These are phyloP conservation scores for Trichoderma sp. DNA, from an alignment of 2,329 filamentous ascomycete genomes.

Conservation along the genomic window DNA sequence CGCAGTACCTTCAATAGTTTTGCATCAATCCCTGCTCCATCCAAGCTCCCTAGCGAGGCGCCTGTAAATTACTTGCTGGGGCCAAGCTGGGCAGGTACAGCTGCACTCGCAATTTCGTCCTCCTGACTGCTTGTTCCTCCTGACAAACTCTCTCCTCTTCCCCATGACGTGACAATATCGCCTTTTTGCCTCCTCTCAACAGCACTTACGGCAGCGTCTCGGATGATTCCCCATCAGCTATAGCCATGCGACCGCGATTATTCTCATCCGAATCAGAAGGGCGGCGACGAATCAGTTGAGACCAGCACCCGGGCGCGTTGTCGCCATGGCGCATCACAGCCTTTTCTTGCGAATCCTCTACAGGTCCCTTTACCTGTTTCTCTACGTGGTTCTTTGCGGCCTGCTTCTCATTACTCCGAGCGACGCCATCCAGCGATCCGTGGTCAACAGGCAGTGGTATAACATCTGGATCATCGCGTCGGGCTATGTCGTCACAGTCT, in stretches of 20 bases:
- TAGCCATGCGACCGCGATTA: slow-evolving; percentile 30
- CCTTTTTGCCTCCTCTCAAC: background rate
- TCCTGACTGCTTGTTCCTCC: background rate
- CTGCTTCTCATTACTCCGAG: slow-evolving; percentile 77
- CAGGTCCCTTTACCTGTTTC: slow-evolving; percentile 69
- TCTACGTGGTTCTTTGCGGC: slow-evolving; percentile 69
- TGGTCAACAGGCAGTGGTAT: slow-evolving; percentile 62
- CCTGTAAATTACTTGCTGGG: background rate
- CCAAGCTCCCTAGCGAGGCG: background rate
- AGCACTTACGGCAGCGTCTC: slow-evolving; percentile 19
- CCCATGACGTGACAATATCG: slow-evolving; percentile 7
- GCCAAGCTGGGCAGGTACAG: background rate
- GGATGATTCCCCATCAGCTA: slow-evolving; percentile 23
- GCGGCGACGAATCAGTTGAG: slow-evolving; percentile 19
- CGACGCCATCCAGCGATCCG: slow-evolving; percentile 77
- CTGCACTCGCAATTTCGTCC: background rate
- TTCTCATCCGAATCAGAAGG: slow-evolving; percentile 18
- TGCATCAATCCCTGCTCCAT: background rate
- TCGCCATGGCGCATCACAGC: slow-evolving; percentile 29
- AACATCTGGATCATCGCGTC: slow-evolving; percentile 82
- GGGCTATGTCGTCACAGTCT: slow-evolving; percentile 68
- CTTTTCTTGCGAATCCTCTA: slow-evolving; percentile 78
- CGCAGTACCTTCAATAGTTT: background rate
- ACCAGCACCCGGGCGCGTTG: background rate
- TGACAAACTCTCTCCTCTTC: background rate